Conservation (phyloP, 192 early-diverging fungal species). For the Pecoramyces ruminantium region DNA sequence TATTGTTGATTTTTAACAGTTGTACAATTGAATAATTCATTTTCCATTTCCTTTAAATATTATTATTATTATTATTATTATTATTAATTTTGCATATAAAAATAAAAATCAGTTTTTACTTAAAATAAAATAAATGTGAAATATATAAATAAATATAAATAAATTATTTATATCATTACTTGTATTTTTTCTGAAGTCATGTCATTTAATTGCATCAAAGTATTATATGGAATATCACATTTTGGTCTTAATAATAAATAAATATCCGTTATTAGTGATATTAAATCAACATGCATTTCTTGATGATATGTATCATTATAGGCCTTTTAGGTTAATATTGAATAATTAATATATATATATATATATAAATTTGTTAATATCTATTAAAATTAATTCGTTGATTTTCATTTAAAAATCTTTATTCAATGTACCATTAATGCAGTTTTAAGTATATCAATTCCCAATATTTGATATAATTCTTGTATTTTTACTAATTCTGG, state of each 20-base stretch:
- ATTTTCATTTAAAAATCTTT: no score
- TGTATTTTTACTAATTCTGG: neutral
- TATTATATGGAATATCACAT: neutral
- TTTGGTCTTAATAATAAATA: neutral
- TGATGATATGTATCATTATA: neutral
- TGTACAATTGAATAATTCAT: neutral
- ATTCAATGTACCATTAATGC: neutral
- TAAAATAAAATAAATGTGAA: no score
- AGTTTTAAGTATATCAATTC: neutral
- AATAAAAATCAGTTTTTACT: no score
- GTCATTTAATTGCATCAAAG: neutral
- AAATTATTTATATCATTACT: neutral
- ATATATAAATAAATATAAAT: no score
- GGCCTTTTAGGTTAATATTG: neutral
- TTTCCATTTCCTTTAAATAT: neutral
- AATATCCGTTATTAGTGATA: neutral
- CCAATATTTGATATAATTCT: neutral
- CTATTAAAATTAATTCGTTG: no score
- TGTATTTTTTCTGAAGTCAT: neutral
- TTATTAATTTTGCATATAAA: no score
- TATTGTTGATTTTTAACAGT: neutral
- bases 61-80: neutral
- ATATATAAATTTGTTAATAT: neutral
- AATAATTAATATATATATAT: neutral
- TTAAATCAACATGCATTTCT: neutral